Base-by-base conservation (phyloP, 441 rosid genomes). In the Euphorbia celastroides region DNA sequence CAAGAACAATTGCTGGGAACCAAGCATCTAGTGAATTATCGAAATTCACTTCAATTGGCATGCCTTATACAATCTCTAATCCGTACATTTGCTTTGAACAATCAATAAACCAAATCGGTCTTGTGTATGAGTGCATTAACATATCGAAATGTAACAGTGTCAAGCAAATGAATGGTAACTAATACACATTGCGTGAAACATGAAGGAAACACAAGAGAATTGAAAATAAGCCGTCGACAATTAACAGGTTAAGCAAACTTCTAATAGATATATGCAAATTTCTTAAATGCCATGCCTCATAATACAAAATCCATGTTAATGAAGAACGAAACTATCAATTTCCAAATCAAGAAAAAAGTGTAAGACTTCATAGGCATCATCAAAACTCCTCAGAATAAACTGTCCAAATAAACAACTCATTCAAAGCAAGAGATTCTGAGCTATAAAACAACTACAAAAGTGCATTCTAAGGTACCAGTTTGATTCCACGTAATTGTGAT, bases 1-100 rank as follows among this genome's bases (percentile, higher is more conserved):
- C 80, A 13, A 87, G 32, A 9, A 87, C 58, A 56, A 76, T 51
- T 14, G 79, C 83, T n/a, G 87, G 87, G 60, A 52, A 62, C 90
- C 93, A 87, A 12, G 60, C 63, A 74, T 31, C 55, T 32, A 46
- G 68, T 3, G 16, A 8, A 44, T 36, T 70, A 16, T 72, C 72
- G 20, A 67, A 26, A 55, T 52, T 72, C 60, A 83, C 80, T 65
- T 85, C 93, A 58, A 83, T 87, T 23, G 62, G 70, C 66, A 72
- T 74, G 25, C 90, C 93, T 12, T 83, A 46, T 68, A 79, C 48
- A 65, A 72, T 75, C 60, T 57, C 52, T 8, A 83, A 83, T 11
- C 84, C 79, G 70, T 78, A 60, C 62, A 73, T 34, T 73, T 69
- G 66, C 87, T 83, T 75, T 60, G 64, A 71, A 46, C 10, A 36